Evolutionary conservation across 2,329 filamentous ascomycete species (phyloP).

Genomic region (Gaeumannomyces tritici): DNA sequence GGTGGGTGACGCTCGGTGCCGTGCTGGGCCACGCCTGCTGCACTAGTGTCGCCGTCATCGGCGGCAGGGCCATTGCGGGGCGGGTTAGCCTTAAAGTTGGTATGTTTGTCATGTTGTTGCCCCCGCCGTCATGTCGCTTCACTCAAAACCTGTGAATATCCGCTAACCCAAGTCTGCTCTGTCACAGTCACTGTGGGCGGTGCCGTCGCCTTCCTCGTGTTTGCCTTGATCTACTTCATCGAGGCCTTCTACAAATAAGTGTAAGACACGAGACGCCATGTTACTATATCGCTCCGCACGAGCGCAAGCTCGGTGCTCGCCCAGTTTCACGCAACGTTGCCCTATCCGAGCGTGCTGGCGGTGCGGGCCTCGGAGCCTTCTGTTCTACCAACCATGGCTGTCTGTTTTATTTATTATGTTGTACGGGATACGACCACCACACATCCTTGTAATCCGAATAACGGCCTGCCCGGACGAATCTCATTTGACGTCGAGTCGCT

Average conservation of each 20-base stretch:
- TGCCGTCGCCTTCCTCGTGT: slow-evolving; percentile 79
- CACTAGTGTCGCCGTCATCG: slow-evolving; percentile 84
- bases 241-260: slow-evolving; percentile 54
- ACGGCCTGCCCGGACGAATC: not conserved
- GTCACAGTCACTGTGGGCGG: slow-evolving; percentile 72
- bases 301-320: too few relatives aligned
- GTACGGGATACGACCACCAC: not conserved
- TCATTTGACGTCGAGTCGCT: not conserved
- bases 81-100: slow-evolving; percentile 82
- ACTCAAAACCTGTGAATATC: not conserved
- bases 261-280: not conserved
- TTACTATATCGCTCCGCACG: too few relatives aligned
- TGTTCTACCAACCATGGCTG: not conserved
- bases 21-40: slow-evolving; percentile 80
- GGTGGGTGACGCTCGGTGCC: slow-evolving; percentile 93
- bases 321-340: too few relatives aligned
- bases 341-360: too few relatives aligned
- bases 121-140: not conserved
- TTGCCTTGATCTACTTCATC: slow-evolving; percentile 83
- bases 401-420: not conserved
- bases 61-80: slow-evolving; percentile 85
- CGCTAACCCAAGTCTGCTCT: slow-evolving; percentile 1
- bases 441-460: not conserved
- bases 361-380: not conserved
- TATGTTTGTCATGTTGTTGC: slow-evolving; percentile 50